Evolutionary conservation across 1,284 basidiomycete genomes (phyloP), one percentile per base, ranked within the genome.

Genomic region (Sanghuangporus weigelae): DNA sequence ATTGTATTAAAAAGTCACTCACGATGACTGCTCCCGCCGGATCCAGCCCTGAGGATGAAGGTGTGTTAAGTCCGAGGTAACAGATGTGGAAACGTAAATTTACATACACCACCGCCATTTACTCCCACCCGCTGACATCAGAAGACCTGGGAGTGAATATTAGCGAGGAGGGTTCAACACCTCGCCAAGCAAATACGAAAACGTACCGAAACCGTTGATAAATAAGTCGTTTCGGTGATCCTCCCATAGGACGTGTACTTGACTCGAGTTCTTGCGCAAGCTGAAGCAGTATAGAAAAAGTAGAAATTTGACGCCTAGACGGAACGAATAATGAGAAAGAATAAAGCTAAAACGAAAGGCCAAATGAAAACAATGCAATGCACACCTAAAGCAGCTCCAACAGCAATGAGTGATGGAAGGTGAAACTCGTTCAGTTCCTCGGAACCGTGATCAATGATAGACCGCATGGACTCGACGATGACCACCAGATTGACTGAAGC

Each of bases 201-300:
- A 63, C 80, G 66, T 71, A 87, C 87, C 89, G 67, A 92, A 90
- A 7, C 80, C 77, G 68, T 93, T 95, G 74, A 94, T 86, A 74
- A 88, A 93, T 31, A 96, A 73, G 71, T 96, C 95, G 69, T 96
- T 96, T 66, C 93, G 80, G 70, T 98, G 96, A 72, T 98, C 96
- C 73, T 97, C 93, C 92, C 94, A 98, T 26, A 98, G 83, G 4
- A 98, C 88, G 61, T 87, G 85, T 1, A 99, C 95, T 74, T 99
- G 96, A 68, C 90, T 94, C 7, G 91, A 94, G 66, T 85, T 85
- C 48, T 82, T 82, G 48, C 92, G 85, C 59, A 96, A 81, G 2
- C 90, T 83, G 69, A 80, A 86, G 74, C 95, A 96, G 76, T 96
- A 96, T 4, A 95, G 50, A 77, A 97, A 98, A 48, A 99, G 82